Conservation (phyloP, 371 early-diverging fungal species). For the Circinella minor region DNA sequence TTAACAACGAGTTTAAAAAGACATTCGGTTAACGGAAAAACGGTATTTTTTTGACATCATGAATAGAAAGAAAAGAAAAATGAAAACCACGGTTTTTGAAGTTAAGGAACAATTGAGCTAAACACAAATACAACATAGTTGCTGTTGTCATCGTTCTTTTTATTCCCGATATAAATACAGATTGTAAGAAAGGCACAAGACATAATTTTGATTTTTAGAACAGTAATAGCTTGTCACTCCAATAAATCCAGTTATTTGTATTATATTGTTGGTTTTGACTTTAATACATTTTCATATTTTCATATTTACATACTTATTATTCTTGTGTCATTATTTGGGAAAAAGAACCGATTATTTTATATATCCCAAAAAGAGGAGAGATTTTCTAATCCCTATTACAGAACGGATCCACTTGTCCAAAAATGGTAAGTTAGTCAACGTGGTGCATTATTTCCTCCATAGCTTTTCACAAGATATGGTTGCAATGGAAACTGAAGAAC, state of each 20-base stretch:
- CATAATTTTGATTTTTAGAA: too few species aligned
- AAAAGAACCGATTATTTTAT: too few species aligned
- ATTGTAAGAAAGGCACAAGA: too few species aligned
- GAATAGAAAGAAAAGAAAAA: constrained; percentile 4
- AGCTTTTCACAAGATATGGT: constrained; percentile 11
- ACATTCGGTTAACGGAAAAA: neutral
- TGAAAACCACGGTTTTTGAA: neutral
- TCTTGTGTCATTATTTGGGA: neutral
- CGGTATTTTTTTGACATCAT: neutral
- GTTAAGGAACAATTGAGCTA: neutral
- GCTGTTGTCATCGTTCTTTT: too few species aligned
- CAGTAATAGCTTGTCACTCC: too few species aligned
- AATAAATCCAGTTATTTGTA: too few species aligned
- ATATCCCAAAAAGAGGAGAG: neutral
- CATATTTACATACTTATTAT: too few species aligned
- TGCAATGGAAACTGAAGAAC: constrained; percentile 7
- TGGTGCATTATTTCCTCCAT: constrained; percentile 13
- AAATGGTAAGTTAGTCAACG: constrained; percentile 10
- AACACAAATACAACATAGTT: neutral
- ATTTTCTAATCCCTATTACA: neutral
- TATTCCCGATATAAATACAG: too few species aligned
- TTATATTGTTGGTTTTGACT: too few species aligned
- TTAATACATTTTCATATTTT: too few species aligned
- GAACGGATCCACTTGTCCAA: neutral
- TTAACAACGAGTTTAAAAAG: neutral